Evolutionary conservation across 257 asterid species (phyloP).

Genomic region (Coffea canephora): DNA sequence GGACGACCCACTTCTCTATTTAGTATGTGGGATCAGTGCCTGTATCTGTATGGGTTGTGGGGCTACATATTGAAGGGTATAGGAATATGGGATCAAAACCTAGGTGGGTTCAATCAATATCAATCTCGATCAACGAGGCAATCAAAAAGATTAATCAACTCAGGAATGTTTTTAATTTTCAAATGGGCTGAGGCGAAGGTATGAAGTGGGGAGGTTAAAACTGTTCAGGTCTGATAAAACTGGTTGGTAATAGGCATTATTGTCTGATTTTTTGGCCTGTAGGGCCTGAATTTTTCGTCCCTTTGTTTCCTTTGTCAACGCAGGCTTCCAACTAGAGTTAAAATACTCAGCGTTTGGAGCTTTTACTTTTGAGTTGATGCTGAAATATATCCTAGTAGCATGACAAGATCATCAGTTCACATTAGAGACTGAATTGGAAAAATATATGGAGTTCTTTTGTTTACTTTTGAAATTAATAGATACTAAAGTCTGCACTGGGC

Average conservation of each 20-base stretch:
- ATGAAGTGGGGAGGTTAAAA: neutral
- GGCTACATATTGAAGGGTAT: too few relatives aligned
- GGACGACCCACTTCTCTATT: neutral
- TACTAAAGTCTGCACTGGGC: neutral
- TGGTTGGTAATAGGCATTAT: neutral
- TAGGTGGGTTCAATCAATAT: constrained; percentile 5
- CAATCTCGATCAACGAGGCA: neutral
- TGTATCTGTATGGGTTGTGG: neutral
- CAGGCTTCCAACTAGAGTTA: neutral
- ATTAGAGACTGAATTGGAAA: neutral
- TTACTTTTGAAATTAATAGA: neutral
- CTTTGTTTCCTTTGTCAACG: neutral
- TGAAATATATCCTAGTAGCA: neutral
- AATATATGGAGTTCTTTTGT: neutral
- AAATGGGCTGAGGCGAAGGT: neutral
- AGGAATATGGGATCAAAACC: neutral
- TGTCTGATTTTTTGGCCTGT: neutral
- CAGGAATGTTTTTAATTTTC: neutral
- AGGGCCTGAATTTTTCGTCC: neutral
- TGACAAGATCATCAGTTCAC: neutral
- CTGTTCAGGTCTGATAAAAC: neutral
- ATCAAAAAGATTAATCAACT: neutral
- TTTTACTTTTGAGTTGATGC: neutral
- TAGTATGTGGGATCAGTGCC: neutral
- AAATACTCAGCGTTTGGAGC: neutral